Base-by-base conservation (phyloP, 371 early-diverging fungal genomes). In the Dichotomocladium elegans region DNA sequence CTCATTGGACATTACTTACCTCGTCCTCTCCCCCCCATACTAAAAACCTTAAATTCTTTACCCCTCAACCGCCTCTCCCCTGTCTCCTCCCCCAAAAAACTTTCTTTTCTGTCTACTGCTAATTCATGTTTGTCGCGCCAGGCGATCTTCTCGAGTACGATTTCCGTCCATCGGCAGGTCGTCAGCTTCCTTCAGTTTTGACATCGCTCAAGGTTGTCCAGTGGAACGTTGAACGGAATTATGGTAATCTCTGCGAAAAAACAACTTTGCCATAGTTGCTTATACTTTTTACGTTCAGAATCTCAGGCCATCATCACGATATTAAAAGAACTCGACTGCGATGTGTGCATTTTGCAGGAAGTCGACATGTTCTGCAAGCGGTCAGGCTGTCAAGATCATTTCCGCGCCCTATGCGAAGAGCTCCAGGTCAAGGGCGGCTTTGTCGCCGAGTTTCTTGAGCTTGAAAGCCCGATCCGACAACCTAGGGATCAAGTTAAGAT, bases 371-470 rank as follows among this genome's bases (percentile, higher is more conserved):
- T 69, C 37, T 88, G 88, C 53, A 66, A 68, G 51, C 75, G 92
- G 21, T 85, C 86, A n/a, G 82, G 78, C 3, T 57, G 65, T 15
- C 68, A 66, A 5, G 74, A 91, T 57, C 88, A 88, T 54, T 82
- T 81, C 52, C 47, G 75, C 49, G 79, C 81, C 28, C 42, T 77
- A 43, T 73, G 77, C 47, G 63, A 76, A 44, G 61, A 68, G 6
- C 68, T 91, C 17, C 47, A 69, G 14, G 63, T 84, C 41, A 78
- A 80, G 42, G 87, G 87, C 11, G 87, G 80, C 10, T 86, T 88
- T 55, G 88, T 84, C 0, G 79, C 82, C 25, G 92, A 92, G 70
- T 92, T 90, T 56, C 60, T 72, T 41, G 91, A 92, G 60, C 55
- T 91, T 22, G 81, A 79, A 22, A 80, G 79, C 45, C 79, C 85